A percentile compares a stretch with the other conserved stretches of the same genome.
Evolutionary conservation across 2,329 filamentous ascomycete species (phyloP).

Genomic region (Phialemoniopsis sp.): DNA sequence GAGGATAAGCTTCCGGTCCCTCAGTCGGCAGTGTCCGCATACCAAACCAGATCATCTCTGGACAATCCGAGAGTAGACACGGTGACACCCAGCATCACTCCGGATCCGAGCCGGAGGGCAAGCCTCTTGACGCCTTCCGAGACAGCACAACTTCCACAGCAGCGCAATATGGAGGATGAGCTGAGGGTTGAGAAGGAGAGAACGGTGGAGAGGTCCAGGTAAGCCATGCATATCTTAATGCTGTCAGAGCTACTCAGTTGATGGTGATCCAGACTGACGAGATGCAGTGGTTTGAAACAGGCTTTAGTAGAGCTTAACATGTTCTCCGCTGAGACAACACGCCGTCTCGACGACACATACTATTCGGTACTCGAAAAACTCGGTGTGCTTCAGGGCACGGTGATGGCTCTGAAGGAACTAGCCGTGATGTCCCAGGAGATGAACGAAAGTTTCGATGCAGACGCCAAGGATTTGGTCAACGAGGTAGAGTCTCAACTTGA

Average conservation of each 20-base stretch:
- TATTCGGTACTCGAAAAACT: conserved; percentile 69
- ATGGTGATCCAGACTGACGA: conserved; percentile 1
- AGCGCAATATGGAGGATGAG: conserved; percentile 24
- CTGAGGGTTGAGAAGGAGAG: conserved; percentile 35
- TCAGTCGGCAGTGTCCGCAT: conserved; percentile 13
- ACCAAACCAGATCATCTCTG: conserved; percentile 31
- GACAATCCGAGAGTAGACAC: conserved; percentile 41
- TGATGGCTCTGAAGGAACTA: conserved; percentile 63
- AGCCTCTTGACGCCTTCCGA: conserved; percentile 25
- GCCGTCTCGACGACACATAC: conserved; percentile 69
- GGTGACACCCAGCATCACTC: conserved; percentile 36
- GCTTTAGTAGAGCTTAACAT: conserved; percentile 50
- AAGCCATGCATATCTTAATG: conserved; percentile 11
- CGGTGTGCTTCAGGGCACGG: conserved; percentile 57
- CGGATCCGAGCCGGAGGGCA: conserved; percentile 35
- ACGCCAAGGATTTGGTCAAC: conserved; percentile 52
- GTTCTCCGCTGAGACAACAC: conserved; percentile 59
- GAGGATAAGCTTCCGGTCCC: conserved; percentile 19
- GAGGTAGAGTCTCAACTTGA: conserved; percentile 60
- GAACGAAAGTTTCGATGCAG: conserved; percentile 53
- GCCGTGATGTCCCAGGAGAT: conserved; percentile 56
- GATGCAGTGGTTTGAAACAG: conserved; percentile 43
- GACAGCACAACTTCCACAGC: too few species aligned
- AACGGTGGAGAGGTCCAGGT: conserved; percentile 34
- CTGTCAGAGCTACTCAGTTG: too few species aligned